Conservation (phyloP, 2,329 filamentous ascomycete genomes). For the Alternaria novae-zelandiae region DNA sequence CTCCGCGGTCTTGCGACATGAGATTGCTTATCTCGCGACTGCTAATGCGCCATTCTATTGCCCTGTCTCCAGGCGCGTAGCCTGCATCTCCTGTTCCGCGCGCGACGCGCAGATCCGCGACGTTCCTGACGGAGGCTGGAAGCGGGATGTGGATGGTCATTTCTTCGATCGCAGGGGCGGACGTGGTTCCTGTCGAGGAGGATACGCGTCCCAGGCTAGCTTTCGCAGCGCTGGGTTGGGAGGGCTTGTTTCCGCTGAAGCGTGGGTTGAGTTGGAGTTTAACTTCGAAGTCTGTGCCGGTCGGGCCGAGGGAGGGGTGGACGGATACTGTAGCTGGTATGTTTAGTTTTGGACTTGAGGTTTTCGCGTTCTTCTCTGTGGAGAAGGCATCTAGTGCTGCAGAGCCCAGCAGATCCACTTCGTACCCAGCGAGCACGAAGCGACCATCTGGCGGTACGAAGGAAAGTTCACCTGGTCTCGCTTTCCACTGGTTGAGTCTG, state of each 20-base stretch:
- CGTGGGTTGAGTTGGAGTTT: slow-evolving; percentile 71
- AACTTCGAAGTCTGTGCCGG: slow-evolving; percentile 87
- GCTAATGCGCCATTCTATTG: slow-evolving; percentile 83
- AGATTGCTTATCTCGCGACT: slow-evolving; percentile 71
- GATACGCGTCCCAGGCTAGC: slow-evolving; percentile 31
- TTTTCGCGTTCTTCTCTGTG: slow-evolving; percentile 27
- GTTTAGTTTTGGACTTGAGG: slow-evolving; percentile 64
- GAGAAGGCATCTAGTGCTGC: slow-evolving; percentile 54
- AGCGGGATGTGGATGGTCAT: slow-evolving; percentile 80
- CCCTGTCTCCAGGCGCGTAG: slow-evolving; percentile 74
- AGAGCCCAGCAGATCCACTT: slow-evolving; percentile 85
- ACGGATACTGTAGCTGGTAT: slow-evolving; percentile 84
- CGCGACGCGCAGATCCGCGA: slow-evolving; percentile 80
- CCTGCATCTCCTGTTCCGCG: slow-evolving; percentile 81
- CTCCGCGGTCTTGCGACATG: slow-evolving; percentile 45
- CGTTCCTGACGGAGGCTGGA: slow-evolving; percentile 77
- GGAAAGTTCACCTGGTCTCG: slow-evolving; percentile 87
- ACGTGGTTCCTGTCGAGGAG: slow-evolving; percentile 39
- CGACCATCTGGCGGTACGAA: slow-evolving; percentile 95
- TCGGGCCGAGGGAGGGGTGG: slow-evolving; percentile 75
- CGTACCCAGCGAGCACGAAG: slow-evolving; percentile 92
- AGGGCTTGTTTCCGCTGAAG: slow-evolving; percentile 45
- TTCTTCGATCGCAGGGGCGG: slow-evolving; percentile 68
- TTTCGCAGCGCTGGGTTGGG: slow-evolving; percentile 46
- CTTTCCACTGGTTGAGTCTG: slow-evolving; percentile 85